Evolutionary conservation across 192 early-diverging fungal species (phyloP), one percentile per base, ranked within the genome.

Genomic region (Backusella mclennaniae): DNA sequence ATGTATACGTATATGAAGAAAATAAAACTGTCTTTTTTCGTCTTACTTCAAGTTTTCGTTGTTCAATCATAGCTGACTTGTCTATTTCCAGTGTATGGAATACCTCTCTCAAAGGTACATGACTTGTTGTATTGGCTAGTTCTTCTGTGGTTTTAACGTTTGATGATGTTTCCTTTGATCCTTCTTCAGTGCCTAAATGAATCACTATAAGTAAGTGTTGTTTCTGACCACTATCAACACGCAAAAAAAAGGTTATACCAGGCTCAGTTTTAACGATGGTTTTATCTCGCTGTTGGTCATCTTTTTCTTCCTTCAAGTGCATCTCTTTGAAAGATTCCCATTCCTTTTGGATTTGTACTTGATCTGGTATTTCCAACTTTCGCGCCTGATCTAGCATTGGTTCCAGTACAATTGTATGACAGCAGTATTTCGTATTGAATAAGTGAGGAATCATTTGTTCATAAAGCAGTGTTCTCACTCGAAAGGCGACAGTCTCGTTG

Each of bases 31-130:
- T 3, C 11, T n/a, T 73, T 31, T 29, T 59, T 26, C 11, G 56
- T 23, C 35, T 67, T 75, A 75, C 83, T 82, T 73, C 80, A 17
- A 86, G 36, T 38, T 88, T 83, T 63, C 84, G 78, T 67, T 89
- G 82, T 39, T 90, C 82, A 23, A 84, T 83, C 82, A 92, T 85
- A 2, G 85, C 85, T 9, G 85, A 84, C 59, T 81, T 79, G 76
- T 94, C 93, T 67, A 85, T 82, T 73, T 94, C 93, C 38, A 92
- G 74, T 4, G 87, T 89, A 71, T 92, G 89, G 69, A 89, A 94
- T 35, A 91, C 73, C 77, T 93, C 90, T 49, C 88, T 86, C 29
- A 92, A 80, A 29, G 87, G 85, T 12, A 90, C 31, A 53, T 84
- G 68, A 6, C 80, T 73, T 15, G 68, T 38, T 26, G 59, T 70